Conservation (phyloP, 306 rosid species). For the Vachellia collinsii region DNA sequence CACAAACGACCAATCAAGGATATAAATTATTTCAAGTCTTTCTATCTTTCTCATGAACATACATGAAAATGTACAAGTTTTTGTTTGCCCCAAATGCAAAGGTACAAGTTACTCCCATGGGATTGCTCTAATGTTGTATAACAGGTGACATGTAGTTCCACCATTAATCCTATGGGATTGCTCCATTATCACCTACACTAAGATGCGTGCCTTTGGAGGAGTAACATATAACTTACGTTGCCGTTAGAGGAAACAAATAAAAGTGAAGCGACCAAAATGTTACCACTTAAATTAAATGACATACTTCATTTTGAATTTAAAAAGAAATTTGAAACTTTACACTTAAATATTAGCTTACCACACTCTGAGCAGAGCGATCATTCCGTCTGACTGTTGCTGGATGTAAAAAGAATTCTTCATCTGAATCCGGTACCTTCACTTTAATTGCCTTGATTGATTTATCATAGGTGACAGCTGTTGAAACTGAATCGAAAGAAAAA, state of each 20-base stretch:
- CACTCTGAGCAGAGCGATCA: conserved; percentile 97
- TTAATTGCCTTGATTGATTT: conserved; percentile 79
- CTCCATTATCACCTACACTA: conserved; percentile 5
- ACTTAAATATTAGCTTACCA: conserved; percentile 61
- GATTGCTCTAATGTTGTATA: not conserved
- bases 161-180: not conserved
- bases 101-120: not conserved
- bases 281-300: not conserved
- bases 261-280: conserved; percentile 11
- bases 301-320: not conserved
- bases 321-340: conserved; percentile 4
- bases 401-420: conserved; percentile 89
- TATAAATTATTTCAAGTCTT: conserved; percentile 28
- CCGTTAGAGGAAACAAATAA: not conserved
- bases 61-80: conserved; percentile 14
- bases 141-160: not conserved
- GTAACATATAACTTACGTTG: not conserved
- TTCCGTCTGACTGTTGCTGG: conserved; percentile 97
- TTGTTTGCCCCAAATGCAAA: too few species aligned
- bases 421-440: conserved; percentile 93
- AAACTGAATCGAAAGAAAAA: conserved; percentile 54
- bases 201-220: not conserved
- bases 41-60: conserved; percentile 38
- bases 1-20: conserved; percentile 31
- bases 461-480: conserved; percentile 94